Evolutionary conservation across 148 eudicot species (phyloP), one percentile per base, ranked within the genome.

Genomic region (Rhododendron ferrugineum): DNA sequence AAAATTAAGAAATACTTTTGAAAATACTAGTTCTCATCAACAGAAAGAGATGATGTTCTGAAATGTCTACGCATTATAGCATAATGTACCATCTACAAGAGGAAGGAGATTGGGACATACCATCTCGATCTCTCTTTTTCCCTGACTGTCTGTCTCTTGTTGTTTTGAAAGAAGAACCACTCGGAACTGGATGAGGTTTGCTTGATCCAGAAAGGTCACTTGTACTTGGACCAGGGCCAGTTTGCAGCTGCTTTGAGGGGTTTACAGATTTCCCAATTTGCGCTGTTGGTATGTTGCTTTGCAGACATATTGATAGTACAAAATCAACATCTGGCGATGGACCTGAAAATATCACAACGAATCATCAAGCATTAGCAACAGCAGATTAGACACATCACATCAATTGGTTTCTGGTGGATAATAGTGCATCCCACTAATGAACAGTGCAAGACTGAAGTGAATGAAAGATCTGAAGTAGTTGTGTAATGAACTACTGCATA

Each of bases 311-410:
- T 78, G 98, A 94, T 82, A 97, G 66, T 58, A 97, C 98, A 90
- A 94, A 93, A 92, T 97, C 98, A 80, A 92, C 94, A 87, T 95
- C 98, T 20, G 99, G 98, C 8, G 89, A 87, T 47, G 98, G 99
- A 88, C 99, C 99, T 96, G 90, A 79, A 83, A 93, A 73, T 82
- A 56, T 7, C 46, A 52, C 37, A 79, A 32, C 6, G 76, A 37
- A 72, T 46, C 73, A 76, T 37, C 22, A 44, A 42, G 14, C 56
- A 2, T 64, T 13, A 88, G 62, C 68, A 46, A 64, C 76, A 68
- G 78, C 46, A 50, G 78, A 60, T 14, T 56, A 4, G 18, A 66
- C 30, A 14, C n/a, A 18, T 50, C 54, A 54, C 16, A 18, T 52
- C 81, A 78, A 11, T 49, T 78, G 79, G 13, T 76, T 76, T 20